Conservation (phyloP, 257 asterid species). For the Salvia rosmarinus region DNA sequence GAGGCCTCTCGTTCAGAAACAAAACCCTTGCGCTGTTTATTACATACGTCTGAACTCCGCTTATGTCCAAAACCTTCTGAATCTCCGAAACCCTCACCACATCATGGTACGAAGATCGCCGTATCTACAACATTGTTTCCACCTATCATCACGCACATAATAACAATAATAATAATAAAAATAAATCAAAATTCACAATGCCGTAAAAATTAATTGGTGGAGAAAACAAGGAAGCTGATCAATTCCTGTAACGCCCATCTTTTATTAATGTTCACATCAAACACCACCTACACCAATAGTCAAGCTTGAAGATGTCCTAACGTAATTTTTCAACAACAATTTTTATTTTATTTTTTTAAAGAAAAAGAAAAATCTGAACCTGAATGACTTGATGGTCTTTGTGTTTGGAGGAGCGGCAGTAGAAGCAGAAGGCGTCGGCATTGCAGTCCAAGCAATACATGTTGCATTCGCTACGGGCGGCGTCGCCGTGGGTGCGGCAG, state of each 20-base stretch:
- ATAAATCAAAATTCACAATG: not conserved
- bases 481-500: slow-evolving; percentile 81
- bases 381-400: slow-evolving; percentile 92
- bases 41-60: slow-evolving; percentile 93
- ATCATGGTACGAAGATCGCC: slow-evolving; percentile 96
- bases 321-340: slow-evolving; percentile 9
- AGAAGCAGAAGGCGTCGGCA: slow-evolving; percentile 71
- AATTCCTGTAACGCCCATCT: slow-evolving; percentile 25
- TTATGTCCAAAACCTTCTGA: slow-evolving; percentile 79
- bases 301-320: not conserved
- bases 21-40: slow-evolving; percentile 95
- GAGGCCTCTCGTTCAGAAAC: slow-evolving; percentile 91
- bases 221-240: not conserved
- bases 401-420: slow-evolving; percentile 83
- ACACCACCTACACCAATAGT: slow-evolving; percentile 29
- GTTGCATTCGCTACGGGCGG: slow-evolving; percentile 84
- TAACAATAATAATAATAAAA: too few species aligned
- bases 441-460: slow-evolving; percentile 89
- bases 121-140: slow-evolving; percentile 42
- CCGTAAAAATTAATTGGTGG: not conserved
- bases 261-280: slow-evolving; percentile 22
- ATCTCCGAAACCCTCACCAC: slow-evolving; percentile 96
- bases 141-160: too few species aligned
- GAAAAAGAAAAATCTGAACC: slow-evolving; percentile 37
- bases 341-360: not conserved